Base-by-base conservation (phyloP, 2,329 filamentous ascomycete genomes). In the Capronia americana region DNA sequence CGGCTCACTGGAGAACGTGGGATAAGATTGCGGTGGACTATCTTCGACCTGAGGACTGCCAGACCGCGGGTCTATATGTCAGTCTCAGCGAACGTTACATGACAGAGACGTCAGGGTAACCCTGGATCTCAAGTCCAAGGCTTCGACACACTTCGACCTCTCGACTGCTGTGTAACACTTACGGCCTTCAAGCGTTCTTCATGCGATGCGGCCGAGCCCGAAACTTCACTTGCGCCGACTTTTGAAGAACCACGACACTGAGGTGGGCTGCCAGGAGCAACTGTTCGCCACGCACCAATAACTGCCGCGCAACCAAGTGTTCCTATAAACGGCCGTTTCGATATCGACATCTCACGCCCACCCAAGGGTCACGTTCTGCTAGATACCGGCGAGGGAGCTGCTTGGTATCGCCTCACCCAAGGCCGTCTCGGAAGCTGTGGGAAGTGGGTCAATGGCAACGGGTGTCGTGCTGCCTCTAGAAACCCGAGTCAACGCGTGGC, bases 361-460 rank as follows among this genome's bases (percentile, higher is more conserved):
- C 11, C 10, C 3, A 24, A 46, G 46, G 24, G 7, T 23, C 30
- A 30, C 41, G 4, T 26, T 32, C 57, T 32, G 14, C 57, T 4
- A 11, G 24, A 50, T 23, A 23, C 11, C 26, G 23, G 17, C 3
- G 5, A 3, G 38, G 20, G 38, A n/a, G 17, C 14, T 12, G 4
- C 7, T 50, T 59, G 6, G 41, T 30, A 23, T n/a, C 11, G 14
- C 41, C 17, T 59, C 14, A 14, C 41, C 23, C 26, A 20, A 50
- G 20, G n/a, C 24, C 20, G 38, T 46, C 24, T 24, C 24, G 8
- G 17, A 50, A 50, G 57, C 26, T 20, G 24, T 46, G 38, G 20
- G 34, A 54, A 55, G 54, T 48, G 62, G 50, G 55, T 53, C 53
- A 61, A 69, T 69, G 68, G 68, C 68, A 55, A 63, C 65, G 24